phyloP scores from a whole-genome alignment of 2,329 filamentous ascomycete genomes.

The Talaromyces islandicus region DNA sequence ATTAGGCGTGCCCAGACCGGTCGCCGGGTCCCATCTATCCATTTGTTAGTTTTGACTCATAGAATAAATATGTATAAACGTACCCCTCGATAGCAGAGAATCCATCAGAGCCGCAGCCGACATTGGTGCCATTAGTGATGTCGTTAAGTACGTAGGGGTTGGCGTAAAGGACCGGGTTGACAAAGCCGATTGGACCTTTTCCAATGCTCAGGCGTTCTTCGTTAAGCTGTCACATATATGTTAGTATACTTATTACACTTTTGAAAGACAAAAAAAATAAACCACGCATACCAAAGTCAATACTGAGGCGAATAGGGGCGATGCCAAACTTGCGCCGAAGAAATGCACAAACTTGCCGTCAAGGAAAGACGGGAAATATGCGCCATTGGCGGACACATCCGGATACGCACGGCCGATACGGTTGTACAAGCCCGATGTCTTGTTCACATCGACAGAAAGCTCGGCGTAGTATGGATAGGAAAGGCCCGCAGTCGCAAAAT shows the following conservation, averaged over 20 bases:
- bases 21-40: conserved; percentile 23
- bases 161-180: conserved; percentile 9
- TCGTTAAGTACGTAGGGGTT: conserved; percentile 9
- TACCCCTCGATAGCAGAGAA: conserved; percentile 20
- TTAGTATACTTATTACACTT: neutral
- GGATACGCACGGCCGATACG: conserved; percentile 44
- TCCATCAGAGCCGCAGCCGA: conserved; percentile 21
- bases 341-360: conserved; percentile 16
- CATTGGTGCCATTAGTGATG: conserved; percentile 12
- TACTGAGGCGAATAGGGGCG: conserved; percentile 25
- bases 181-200: conserved; percentile 10
- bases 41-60: neutral
- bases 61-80: neutral
- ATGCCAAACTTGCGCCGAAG: conserved; percentile 23
- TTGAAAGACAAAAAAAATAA: neutral
- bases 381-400: conserved; percentile 44
- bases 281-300: conserved; percentile 19
- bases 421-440: conserved; percentile 38
- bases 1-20: conserved; percentile 27
- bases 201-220: conserved; percentile 4
- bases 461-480: conserved; percentile 25
- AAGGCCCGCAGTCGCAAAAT: conserved; percentile 29
- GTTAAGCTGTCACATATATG: conserved; percentile 22
- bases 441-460: conserved; percentile 29
- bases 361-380: conserved; percentile 20